A percentile compares a stretch with the other conserved stretches of the same genome.
These are phyloP conservation scores for Penicillium daleae DNA, from an alignment of 495 filamentous ascomycete species.

Conservation along the genomic window DNA sequence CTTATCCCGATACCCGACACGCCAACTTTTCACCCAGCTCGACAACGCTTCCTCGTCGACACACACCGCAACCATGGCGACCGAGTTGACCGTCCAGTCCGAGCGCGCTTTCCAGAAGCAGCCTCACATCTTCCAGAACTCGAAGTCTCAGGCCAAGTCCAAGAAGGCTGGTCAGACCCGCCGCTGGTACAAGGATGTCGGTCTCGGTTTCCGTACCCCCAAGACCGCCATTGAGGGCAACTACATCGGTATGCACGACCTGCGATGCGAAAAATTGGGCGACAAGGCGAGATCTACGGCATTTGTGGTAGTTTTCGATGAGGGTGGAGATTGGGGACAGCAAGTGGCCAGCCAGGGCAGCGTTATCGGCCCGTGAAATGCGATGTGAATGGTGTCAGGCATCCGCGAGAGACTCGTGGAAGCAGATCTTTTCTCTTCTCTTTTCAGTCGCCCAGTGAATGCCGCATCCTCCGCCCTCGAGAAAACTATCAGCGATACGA, in stretches of 20 bases:
- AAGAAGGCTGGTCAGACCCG: conserved; percentile 83
- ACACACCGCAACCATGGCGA: conserved; percentile 86
- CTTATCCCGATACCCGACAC: conserved; percentile 31
- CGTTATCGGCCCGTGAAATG: conserved; percentile 3
- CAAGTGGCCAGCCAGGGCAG: conserved; percentile 8
- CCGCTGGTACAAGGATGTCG: conserved; percentile 99
- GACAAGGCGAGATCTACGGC: conserved; percentile 25
- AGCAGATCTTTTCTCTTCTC: not conserved
- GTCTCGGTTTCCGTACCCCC: conserved; percentile 97
- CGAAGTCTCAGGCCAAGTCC: conserved; percentile 85
- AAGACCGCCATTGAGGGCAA: conserved; percentile 95
- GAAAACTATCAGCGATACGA: conserved; percentile 17
- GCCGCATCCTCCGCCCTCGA: conserved; percentile 8
- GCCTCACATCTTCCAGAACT: conserved; percentile 98
- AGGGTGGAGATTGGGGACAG: conserved; percentile 29
- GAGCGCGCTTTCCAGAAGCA: conserved; percentile 99
- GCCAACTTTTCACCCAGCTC: conserved; percentile 44
- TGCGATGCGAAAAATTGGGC: conserved; percentile 30
- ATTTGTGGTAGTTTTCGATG: conserved; percentile 28
- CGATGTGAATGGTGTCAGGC: not conserved
- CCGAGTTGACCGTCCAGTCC: conserved; percentile 96
- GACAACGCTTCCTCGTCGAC: conserved; percentile 48
- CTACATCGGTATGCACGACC: conserved; percentile 89
- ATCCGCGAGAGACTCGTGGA: not conserved
- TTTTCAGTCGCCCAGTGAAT: conserved; percentile 4